Evolutionary conservation across 352 stramenopile genomes (phyloP).

Genomic region (Phytopythium chamaehyphon): DNA sequence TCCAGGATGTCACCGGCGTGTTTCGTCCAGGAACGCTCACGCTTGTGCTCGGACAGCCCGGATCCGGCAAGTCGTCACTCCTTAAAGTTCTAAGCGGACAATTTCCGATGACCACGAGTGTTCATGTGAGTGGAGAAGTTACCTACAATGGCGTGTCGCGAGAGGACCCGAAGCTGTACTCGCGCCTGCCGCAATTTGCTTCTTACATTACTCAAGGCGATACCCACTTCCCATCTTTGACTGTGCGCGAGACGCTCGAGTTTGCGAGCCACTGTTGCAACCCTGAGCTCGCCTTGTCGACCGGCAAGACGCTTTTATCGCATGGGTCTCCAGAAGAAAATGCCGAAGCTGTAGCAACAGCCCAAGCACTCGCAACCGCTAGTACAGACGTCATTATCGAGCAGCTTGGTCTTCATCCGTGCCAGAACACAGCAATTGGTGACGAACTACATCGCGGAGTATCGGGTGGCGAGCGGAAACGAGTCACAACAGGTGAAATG

Average conservation of each 20-base stretch:
- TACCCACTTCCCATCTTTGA: conserved; percentile 43
- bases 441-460: conserved; percentile 50
- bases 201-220: conserved; percentile 45
- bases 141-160: conserved; percentile 32
- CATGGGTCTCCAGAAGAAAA: conserved; percentile 28
- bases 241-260: conserved; percentile 46
- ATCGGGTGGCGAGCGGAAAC: conserved; percentile 66
- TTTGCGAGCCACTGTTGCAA: conserved; percentile 38
- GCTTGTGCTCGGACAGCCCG: conserved; percentile 22
- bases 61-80: conserved; percentile 32
- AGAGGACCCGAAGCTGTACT: conserved; percentile 12
- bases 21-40: conserved; percentile 18
- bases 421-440: conserved; percentile 57
- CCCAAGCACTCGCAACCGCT: conserved; percentile 17
- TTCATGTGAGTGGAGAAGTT: conserved; percentile 28
- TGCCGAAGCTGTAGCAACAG: conserved; percentile 13
- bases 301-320: conserved; percentile 11
- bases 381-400: conserved; percentile 35
- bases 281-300: conserved; percentile 17
- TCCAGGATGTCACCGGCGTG: not conserved
- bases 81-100: conserved; percentile 38
- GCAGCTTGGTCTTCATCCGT: conserved; percentile 34
- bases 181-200: conserved; percentile 31
- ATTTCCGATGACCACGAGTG: conserved; percentile 29
- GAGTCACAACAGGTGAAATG: conserved; percentile 84